Base-by-base conservation (phyloP, 2,329 filamentous ascomycete genomes). In the Rhynchosporium agropyri region DNA sequence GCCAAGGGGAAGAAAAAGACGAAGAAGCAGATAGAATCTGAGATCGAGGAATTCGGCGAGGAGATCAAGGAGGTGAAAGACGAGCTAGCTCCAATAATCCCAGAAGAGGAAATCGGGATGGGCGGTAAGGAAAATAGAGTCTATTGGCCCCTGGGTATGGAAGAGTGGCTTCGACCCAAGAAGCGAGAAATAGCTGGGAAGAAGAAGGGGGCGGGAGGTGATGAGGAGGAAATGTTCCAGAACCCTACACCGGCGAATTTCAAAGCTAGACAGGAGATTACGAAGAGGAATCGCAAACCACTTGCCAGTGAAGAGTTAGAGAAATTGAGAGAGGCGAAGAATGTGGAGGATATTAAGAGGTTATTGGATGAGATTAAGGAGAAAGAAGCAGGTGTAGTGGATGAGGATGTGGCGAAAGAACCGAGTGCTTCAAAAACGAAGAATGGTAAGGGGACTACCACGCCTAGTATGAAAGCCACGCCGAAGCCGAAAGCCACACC, bases 141-240 rank as follows among this genome's bases (percentile, higher is more conserved):
- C 0, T 97, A 96, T 74, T 97, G 94, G 93, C 93, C 92, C 0
- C 81, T 86, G 0, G 91, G 91, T 0, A 92, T 92, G 86, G 93
- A 97, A 74, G 90, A 96, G 65, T 97, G 92, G 92, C 78, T 97
- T 28, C 83, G 88, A 61, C 92, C 92, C 0, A 88, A 84, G 76
- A 97, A 96, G 78, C 83, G 86, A 62, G 83, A 88, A 66, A 75
- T 85, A 74, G 88, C 77, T 76, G 83, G 76, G 51, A 62, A 62
- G 40, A 57, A 50, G 71, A 78, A 75, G 60, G 74, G 69, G 51
- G 71, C 53, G 8, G 74, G 69, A 54, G 70, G 54, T 9, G 74
- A 74, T 45, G 75, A 76, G 65, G 74, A 76, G 7, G 68, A 70
- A 28, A 71, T 73, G 43, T 70, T 74, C 28, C 67, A 64, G 10